phyloP scores from a whole-genome alignment of 441 rosid genomes.

The Corymbia citriodora region DNA sequence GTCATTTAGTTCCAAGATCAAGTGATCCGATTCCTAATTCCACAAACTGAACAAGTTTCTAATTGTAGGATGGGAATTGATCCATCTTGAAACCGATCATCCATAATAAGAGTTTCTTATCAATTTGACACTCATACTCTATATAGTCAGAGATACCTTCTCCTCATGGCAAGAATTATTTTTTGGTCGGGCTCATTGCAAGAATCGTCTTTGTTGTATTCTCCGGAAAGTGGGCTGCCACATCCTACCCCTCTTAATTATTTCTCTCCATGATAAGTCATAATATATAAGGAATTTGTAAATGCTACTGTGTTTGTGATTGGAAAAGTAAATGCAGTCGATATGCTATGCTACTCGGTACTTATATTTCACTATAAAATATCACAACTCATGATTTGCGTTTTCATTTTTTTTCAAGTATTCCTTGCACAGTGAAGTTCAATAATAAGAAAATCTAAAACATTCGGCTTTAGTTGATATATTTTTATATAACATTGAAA shows the following conservation, averaged over 20 bases:
- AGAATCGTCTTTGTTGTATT: not conserved
- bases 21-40: rapidly evolving
- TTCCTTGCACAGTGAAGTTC: not conserved
- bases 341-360: not conserved
- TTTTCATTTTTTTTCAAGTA: not conserved
- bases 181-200: not conserved
- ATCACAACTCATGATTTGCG: not conserved
- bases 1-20: not conserved
- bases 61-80: rapidly evolving
- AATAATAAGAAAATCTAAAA: not conserved
- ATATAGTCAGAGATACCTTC: not conserved
- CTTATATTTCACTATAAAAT: not conserved
- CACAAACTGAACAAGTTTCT: rapidly evolving
- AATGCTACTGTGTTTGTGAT: not conserved
- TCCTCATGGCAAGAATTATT: not conserved
- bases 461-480: not conserved
- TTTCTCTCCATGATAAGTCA: not conserved
- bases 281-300: not conserved
- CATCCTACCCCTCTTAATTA: not conserved
- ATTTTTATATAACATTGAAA: not conserved
- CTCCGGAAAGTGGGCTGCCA: not conserved
- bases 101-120: not conserved
- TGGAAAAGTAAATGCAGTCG: not conserved
- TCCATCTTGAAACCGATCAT: rapidly evolving
- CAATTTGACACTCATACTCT: not conserved